Evolutionary conservation across 2,329 filamentous ascomycete species (phyloP), one percentile per base, ranked within the genome.

Genomic region (Elsinoe ampelina): DNA sequence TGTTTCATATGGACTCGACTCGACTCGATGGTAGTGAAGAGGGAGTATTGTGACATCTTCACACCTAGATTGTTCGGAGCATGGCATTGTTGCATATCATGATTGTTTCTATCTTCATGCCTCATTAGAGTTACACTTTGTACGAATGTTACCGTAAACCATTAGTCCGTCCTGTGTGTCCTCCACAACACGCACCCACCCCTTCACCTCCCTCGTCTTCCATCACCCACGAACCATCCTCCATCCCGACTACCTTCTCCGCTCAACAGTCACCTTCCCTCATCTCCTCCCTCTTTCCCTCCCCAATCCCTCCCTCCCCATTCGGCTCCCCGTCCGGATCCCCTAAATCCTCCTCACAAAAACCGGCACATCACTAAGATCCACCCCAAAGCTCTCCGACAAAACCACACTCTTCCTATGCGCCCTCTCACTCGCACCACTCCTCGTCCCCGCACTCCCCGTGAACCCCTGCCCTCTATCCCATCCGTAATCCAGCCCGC

Each of bases 351-450:
- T 64, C 62, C 58, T 57, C 61, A 72, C 61, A 57, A 72, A 72
- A 2, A 72, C 66, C 2, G 71, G 71, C 43, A 72, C 65, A 62
- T 72, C 71, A 42, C 69, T 71, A 57, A 73, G 59, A 62, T 72
- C 70, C 30, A 73, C 47, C 2, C 70, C 70, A 59, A 63, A 71
- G 10, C 64, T 63, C 59, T 66, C 62, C 13, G 63, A 64, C 56
- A 68, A 62, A 54, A 64, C 60, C n/a, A 66, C 58, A 43, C 70
- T 67, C 62, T 70, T 72, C 51, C 68, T 60, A 15, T 64, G 63
- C 32, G 63, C 63, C 35, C 59, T 63, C 48, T 61, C 63, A 10
- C 55, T 61, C 15, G 62, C 59, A 8, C 58, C 60, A 45, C 42
- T 61, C 32, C 68, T 59, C 11, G 68, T 71, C 1, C 71, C 71